These are phyloP conservation scores for Collybia sp. DNA, from an alignment of 768 basidiomycete species.

Conservation along the genomic window DNA sequence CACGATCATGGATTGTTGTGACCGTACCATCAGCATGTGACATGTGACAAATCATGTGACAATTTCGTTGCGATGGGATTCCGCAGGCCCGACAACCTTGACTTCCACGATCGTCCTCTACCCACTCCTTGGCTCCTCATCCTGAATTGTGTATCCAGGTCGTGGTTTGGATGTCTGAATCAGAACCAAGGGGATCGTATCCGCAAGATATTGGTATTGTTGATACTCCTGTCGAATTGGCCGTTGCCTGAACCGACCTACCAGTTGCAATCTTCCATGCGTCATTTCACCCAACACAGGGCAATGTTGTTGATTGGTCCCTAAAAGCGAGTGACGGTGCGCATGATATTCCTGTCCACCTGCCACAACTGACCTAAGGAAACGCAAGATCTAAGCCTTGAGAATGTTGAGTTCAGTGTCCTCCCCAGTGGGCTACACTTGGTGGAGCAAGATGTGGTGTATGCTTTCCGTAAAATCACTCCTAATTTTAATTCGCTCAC, in stretches of 20 bases:
- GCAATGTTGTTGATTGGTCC: slow-evolving; percentile 78
- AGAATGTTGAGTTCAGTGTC: slow-evolving; percentile 74
- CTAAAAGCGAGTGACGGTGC: slow-evolving; percentile 65
- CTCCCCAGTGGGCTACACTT: slow-evolving; percentile 81
- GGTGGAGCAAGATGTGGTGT: slow-evolving; percentile 79
- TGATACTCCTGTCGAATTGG: too few relatives aligned
- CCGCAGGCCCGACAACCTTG: neutral
- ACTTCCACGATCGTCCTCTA: neutral
- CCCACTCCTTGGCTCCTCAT: neutral
- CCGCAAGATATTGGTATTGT: slow-evolving; percentile 52
- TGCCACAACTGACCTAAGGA: neutral
- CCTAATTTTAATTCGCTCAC: neutral
- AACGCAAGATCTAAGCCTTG: slow-evolving; percentile 56
- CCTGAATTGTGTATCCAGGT: neutral
- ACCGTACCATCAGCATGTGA: neutral
- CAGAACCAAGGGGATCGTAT: slow-evolving; percentile 16
- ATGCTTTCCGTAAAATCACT: slow-evolving; percentile 18
- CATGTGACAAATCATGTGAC: neutral
- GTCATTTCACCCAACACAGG: slow-evolving; percentile 80
- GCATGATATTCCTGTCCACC: slow-evolving; percentile 6
- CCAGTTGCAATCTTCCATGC: slow-evolving; percentile 81
- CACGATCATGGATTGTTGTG: neutral
- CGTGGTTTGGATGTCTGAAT: slow-evolving; percentile 16
- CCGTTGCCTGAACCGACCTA: too few relatives aligned
- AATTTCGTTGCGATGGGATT: neutral